These are phyloP conservation scores for Amanita rubescens DNA, from an alignment of 768 basidiomycete genomes.

Conservation along the genomic window DNA sequence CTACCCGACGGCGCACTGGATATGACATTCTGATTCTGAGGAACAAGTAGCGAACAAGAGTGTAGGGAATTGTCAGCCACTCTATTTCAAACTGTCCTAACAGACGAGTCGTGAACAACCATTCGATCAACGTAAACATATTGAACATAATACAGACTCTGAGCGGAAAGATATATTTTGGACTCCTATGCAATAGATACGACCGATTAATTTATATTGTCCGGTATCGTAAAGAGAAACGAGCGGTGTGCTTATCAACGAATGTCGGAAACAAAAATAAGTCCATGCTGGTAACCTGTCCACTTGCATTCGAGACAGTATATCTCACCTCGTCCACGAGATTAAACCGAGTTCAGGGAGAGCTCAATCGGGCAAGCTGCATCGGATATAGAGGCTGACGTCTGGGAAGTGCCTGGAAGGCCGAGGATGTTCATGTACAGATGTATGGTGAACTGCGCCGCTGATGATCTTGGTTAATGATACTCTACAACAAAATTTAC, in stretches of 20 bases:
- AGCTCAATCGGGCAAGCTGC: slow-evolving; percentile 70
- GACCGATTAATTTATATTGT: neutral
- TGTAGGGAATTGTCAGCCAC: slow-evolving; percentile 1
- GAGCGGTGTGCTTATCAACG: neutral
- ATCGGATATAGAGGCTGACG: slow-evolving; percentile 50
- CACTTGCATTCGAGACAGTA: neutral
- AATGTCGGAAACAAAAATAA: neutral
- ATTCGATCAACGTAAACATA: neutral
- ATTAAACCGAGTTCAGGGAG: slow-evolving; percentile 41
- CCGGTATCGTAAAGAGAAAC: neutral
- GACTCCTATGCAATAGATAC: neutral
- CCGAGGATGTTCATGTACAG: slow-evolving; percentile 67
- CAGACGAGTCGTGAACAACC: neutral
- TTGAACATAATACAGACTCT: slow-evolving; percentile 1
- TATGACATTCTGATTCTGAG: neutral
- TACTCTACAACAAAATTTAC: slow-evolving; percentile 4
- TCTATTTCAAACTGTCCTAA: neutral
- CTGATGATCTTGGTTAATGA: slow-evolving; percentile 18
- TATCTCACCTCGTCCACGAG: no score
- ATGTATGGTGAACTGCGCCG: slow-evolving; percentile 57
- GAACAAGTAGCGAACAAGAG: neutral
- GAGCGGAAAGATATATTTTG: neutral
- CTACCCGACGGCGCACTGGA: neutral
- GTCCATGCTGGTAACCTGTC: neutral
- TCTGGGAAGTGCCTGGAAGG: slow-evolving; percentile 41